Conservation (phyloP, 768 basidiomycete genomes). For the Tylopilus felleus region DNA sequence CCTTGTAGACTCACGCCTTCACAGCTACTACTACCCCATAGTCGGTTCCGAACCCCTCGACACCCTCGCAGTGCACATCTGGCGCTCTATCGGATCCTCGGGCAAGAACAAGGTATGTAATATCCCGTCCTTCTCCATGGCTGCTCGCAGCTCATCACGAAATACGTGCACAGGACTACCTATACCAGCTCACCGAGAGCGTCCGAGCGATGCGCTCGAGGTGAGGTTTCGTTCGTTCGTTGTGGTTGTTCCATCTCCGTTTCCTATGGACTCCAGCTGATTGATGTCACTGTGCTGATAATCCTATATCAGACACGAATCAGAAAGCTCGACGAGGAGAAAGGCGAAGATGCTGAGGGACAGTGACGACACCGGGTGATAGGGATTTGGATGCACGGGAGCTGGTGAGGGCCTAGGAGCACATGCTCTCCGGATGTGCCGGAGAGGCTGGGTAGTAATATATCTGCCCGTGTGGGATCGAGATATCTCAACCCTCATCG, state of each 20-base stretch:
- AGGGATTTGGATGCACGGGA: too few species aligned
- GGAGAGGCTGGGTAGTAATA: too few species aligned
- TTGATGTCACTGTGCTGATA: background rate
- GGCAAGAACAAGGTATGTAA: conserved; percentile 85
- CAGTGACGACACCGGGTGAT: background rate
- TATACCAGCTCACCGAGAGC: conserved; percentile 74
- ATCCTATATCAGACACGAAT: conserved; percentile 6
- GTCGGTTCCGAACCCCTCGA: conserved; percentile 84
- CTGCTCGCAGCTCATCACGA: background rate
- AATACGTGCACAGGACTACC: conserved; percentile 62
- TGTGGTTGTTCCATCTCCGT: background rate
- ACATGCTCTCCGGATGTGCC: too few species aligned
- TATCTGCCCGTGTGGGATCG: too few species aligned
- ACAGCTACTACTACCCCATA: conserved; percentile 25
- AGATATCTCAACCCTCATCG: too few species aligned
- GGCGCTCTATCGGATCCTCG: conserved; percentile 77
- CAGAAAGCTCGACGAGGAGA: conserved; percentile 8
- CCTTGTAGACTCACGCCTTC: background rate
- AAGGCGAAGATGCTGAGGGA: background rate
- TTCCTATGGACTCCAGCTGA: background rate
- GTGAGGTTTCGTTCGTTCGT: conserved; percentile 34
- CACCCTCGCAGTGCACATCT: conserved; percentile 63
- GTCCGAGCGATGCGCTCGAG: conserved; percentile 70
- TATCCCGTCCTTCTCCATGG: background rate
- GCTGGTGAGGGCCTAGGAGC: too few species aligned